Conservation (phyloP, 371 early-diverging fungal species). For the Rozella allomycis region DNA sequence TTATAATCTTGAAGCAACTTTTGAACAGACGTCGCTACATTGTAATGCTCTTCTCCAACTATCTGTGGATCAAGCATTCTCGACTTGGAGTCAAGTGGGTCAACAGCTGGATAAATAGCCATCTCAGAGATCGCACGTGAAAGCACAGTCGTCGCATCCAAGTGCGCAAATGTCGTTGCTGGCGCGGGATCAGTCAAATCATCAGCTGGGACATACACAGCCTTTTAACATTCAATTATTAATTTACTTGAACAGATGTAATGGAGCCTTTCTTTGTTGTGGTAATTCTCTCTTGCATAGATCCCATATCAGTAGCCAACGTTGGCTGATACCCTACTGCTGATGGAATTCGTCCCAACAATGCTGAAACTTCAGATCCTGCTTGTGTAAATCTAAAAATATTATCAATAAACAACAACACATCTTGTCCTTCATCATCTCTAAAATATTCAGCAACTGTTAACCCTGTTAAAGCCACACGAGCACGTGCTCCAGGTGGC, state of each 20-base stretch:
- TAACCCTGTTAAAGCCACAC: conserved; percentile 92
- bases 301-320: conserved; percentile 84
- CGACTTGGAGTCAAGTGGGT: conserved; percentile 94
- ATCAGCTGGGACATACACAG: conserved; percentile 95
- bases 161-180: conserved; percentile 93
- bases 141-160: conserved; percentile 97
- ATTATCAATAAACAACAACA: conserved; percentile 97
- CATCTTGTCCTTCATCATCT: conserved; percentile 96
- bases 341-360: conserved; percentile 95
- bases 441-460: conserved; percentile 98
- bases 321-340: conserved; percentile 99
- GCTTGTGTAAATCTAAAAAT: conserved; percentile 74
- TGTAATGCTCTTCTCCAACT: conserved; percentile 86
- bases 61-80: conserved; percentile 91
- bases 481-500: conserved; percentile 97
- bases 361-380: conserved; percentile 57
- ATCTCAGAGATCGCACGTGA: conserved; percentile 92
- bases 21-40: conserved; percentile 79
- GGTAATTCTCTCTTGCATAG: conserved; percentile 96
- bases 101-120: conserved; percentile 97
- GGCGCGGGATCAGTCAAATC: conserved; percentile 98
- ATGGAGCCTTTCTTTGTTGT: conserved; percentile 98
- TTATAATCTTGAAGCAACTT: conserved; percentile 90
- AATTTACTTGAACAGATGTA: conserved; percentile 56
- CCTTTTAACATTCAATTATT: conserved; percentile 14